phyloP scores from a whole-genome alignment of 2,329 filamentous ascomycete species.

The Fusarium sp. region DNA sequence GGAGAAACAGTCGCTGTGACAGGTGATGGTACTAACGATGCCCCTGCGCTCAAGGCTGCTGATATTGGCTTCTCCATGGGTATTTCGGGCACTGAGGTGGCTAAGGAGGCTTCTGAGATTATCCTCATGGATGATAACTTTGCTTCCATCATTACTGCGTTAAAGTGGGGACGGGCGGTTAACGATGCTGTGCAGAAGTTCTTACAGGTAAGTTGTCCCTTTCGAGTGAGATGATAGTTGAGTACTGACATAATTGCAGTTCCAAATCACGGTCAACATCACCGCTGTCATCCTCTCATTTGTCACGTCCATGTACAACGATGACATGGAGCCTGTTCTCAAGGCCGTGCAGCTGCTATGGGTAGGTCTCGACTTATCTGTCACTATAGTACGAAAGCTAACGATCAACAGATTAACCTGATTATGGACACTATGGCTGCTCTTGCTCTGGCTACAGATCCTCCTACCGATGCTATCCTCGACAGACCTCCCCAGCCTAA shows the following conservation, averaged over 20 bases:
- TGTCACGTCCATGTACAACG: conserved; percentile 82
- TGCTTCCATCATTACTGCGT: conserved; percentile 83
- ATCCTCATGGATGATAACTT: conserved; percentile 93
- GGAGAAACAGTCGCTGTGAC: conserved; percentile 86
- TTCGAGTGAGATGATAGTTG: fast-evolving
- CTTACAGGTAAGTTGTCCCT: conserved; percentile 59
- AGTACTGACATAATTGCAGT: conserved; percentile 49
- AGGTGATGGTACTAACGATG: conserved; percentile 87
- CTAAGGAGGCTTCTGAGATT: conserved; percentile 86
- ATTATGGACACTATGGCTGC: conserved; percentile 98
- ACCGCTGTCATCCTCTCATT: conserved; percentile 91
- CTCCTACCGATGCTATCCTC: conserved; percentile 83
- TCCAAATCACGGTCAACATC: conserved; percentile 89
- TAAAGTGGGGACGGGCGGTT: conserved; percentile 83
- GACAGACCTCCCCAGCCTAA: conserved; percentile 77
- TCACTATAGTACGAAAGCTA: fast-evolving
- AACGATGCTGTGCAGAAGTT: conserved; percentile 84
- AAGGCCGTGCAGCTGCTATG: conserved; percentile 96
- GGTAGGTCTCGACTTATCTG: conserved; percentile 62
- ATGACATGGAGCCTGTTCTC: conserved; percentile 78
- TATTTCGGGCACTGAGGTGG: conserved; percentile 84
- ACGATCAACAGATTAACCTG: conserved; percentile 67
- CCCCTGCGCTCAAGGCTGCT: conserved; percentile 82
- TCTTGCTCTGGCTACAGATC: conserved; percentile 88
- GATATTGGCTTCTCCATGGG: conserved; percentile 91